phyloP scores from a whole-genome alignment of 768 basidiomycete species.

The Stropharia rugosoannulata region DNA sequence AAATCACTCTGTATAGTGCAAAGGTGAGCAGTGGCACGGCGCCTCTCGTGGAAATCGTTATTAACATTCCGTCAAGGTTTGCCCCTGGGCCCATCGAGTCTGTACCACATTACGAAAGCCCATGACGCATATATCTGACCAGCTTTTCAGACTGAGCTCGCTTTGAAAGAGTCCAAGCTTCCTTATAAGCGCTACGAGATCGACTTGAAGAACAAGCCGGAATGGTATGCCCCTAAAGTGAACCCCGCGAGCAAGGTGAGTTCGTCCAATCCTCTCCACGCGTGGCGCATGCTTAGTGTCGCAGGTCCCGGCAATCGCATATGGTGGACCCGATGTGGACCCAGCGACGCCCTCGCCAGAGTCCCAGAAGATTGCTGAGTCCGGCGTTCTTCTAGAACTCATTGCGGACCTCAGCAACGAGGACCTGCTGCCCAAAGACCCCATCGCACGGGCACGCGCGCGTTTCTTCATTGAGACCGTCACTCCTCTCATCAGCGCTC shows the following conservation, averaged over 20 bases:
- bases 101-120: background rate
- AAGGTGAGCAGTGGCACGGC: constrained; percentile 30
- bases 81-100: constrained; percentile 61
- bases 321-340: constrained; percentile 57
- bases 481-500: constrained; percentile 41
- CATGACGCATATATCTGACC: background rate
- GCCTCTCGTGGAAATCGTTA: background rate
- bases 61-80: constrained; percentile 34
- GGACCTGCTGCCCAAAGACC: constrained; percentile 51
- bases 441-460: constrained; percentile 53
- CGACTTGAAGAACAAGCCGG: constrained; percentile 64
- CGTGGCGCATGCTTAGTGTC: background rate
- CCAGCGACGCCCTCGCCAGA: constrained; percentile 59
- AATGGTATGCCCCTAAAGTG: constrained; percentile 64
- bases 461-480: constrained; percentile 65
- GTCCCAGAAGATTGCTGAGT: constrained; percentile 62
- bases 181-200: constrained; percentile 53
- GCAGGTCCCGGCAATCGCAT: constrained; percentile 62
- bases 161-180: constrained; percentile 54
- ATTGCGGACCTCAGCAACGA: constrained; percentile 57
- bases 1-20: constrained; percentile 29
- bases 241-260: constrained; percentile 66
- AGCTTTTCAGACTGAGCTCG: constrained; percentile 51
- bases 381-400: constrained; percentile 65
- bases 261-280: background rate